Percentiles rank a stretch among this genome's conserved stretches.
Evolutionary conservation across 768 basidiomycete genomes (phyloP).

Genomic region (Steccherinum ochraceum): DNA sequence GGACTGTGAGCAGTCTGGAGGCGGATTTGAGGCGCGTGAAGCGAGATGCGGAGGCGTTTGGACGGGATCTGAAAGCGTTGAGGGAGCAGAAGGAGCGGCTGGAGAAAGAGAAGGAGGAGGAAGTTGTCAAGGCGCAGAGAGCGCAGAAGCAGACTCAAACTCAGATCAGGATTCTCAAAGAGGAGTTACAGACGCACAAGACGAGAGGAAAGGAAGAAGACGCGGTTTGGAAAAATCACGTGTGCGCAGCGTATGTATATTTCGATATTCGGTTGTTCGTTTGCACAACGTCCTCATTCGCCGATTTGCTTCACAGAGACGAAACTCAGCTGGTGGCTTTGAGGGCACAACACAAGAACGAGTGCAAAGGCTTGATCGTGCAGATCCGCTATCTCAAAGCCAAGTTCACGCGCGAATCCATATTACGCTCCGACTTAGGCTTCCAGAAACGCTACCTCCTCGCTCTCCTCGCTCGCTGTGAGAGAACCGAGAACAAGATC

Average conservation of each 20-base stretch:
- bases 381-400: conserved; percentile 92
- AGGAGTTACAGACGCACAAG: conserved; percentile 54
- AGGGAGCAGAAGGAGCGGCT: conserved; percentile 61
- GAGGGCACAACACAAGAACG: conserved; percentile 68
- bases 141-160: conserved; percentile 61
- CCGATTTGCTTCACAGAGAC: conserved; percentile 34
- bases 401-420: conserved; percentile 81
- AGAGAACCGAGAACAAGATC: conserved; percentile 67
- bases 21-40: conserved; percentile 70
- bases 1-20: conserved; percentile 62
- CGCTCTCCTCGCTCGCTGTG: conserved; percentile 59
- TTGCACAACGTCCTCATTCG: conserved; percentile 2
- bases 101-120: conserved; percentile 36
- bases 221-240: conserved; percentile 48
- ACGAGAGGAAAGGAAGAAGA: conserved; percentile 39
- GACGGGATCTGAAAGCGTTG: conserved; percentile 66
- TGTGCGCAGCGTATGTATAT: conserved; percentile 50
- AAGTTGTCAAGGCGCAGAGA: conserved; percentile 46
- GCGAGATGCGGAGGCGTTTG: conserved; percentile 71
- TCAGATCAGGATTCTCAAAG: conserved; percentile 59
- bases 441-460: conserved; percentile 90
- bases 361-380: conserved; percentile 85
- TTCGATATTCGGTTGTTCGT: too few relatives aligned
- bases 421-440: conserved; percentile 66
- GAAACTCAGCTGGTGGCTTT: conserved; percentile 46